Evolutionary conservation across 352 stramenopile species (phyloP), one percentile per base, ranked within the genome.

Genomic region (Phytophthora agathidicida): DNA sequence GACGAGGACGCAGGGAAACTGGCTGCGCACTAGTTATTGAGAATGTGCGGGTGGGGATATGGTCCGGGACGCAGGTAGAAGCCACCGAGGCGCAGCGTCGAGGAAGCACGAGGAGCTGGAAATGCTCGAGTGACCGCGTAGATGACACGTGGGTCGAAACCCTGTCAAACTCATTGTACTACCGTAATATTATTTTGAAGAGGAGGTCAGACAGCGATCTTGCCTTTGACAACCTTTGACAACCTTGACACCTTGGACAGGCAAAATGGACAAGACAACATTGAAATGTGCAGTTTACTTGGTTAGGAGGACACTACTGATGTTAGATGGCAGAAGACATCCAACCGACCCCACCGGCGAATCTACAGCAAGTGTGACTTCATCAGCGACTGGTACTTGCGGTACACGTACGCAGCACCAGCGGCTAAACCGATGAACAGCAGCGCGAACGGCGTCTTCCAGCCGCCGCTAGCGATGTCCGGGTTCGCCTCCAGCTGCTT

Each of bases 341-440:
- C 36, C 3, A 47, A 35, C 32, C 28, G 35, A 61, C 37, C 35
- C 26, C 31, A 56, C 44, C 20, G 24, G 52, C n/a, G 32, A 16
- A 47, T 39, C 52, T 91, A 95, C 68, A 95, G 68, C 73, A 95
- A 66, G 71, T 95, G 86, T 33, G 81, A 91, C 77, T 95, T 95
- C 75, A 92, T 86, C 17, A 95, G 70, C 55, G 74, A 74, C 56
- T 88, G 72, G 73, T 95, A 95, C 80, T 95, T 95, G 63, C 78
- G 82, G 68, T 93, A 95, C 52, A 83, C 73, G 38, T 77, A 81
- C 19, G 59, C 63, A 31, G 65, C 76, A 41, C 71, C 76, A 11
- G 60, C 78, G 20, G 68, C 77, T 16, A 93, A 58, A 3, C 57
- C 68, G 19, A 93, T 51, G 30, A 91, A 70, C 28, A 93, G 68